Evolutionary conservation across 2,329 filamentous ascomycete genomes (phyloP), one percentile per base, ranked within the genome.

Genomic region (Neofusicoccum sp.): DNA sequence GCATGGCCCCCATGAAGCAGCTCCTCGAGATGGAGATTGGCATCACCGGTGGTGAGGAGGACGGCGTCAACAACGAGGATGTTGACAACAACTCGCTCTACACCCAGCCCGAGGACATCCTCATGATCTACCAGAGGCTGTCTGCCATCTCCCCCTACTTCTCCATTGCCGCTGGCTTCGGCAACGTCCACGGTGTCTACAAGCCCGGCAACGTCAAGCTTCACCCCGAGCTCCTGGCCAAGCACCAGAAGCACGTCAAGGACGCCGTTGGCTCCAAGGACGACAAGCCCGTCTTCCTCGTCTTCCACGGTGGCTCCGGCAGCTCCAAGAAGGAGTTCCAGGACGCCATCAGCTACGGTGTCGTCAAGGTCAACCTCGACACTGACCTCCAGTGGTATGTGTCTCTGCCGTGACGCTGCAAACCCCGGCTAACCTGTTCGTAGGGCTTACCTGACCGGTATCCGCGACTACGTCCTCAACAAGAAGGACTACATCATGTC

Each of bases 361-460:
- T 99, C 70, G 89, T 97, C 82, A 99, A 99, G 89, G 95, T 99
- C 81, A 99, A 99, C 84, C 84, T 99, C 71, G 95, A 99, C 81
- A 99, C 95, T 54, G 95, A 99, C 76, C 86, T 98, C 80, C 93
- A 98, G 84, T 76, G 72, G 71, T 60, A 60, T 36, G 58, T 53
- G 3, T 3, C n/a, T 20, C 28, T 4, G 11, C 24, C 9, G 20
- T 0, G 7, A 9, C 3, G 11, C 16, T 30, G n/a, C 4, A 4
- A 9, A 26, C 96, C 87, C 79, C 4, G 2, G 20, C 47, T 60
- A 60, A 60, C 12, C 12, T 16, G 1, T 8, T 11, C 5, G 1
- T 5, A 60, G 58, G 45, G 93, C 93, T 63, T 99, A 98, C 85
- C 85, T 95, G 68, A 81, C 81, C 64, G 95, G 95, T 80, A 89